Evolutionary conservation across 2,329 filamentous ascomycete species (phyloP).

Genomic region (Leptodontidium sp.): DNA sequence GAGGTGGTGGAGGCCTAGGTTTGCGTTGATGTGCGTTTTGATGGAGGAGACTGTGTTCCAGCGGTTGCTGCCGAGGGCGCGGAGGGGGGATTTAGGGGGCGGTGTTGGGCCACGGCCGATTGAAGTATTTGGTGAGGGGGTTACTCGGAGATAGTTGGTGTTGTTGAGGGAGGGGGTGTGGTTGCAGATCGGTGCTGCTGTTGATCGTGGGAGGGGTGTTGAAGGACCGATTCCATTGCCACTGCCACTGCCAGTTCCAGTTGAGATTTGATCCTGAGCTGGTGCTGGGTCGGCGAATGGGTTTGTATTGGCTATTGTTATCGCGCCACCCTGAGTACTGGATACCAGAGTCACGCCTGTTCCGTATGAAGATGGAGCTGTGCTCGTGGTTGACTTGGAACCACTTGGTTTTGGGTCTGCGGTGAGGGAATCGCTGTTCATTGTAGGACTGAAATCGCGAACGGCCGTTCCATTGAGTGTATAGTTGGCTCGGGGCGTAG

Average conservation of each 20-base stretch:
- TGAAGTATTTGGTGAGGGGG: not conserved
- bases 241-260: not conserved
- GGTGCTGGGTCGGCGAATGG: slow-evolving; percentile 13
- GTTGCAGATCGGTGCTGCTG: not conserved
- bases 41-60: not conserved
- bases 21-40: not conserved
- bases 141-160: not conserved
- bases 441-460: not conserved
- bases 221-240: not conserved
- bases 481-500: not conserved
- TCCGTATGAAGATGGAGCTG: not conserved
- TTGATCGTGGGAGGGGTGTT: not conserved
- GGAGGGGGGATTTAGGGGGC: slow-evolving; percentile 12
- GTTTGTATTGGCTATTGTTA: not conserved
- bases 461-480: not conserved
- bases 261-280: not conserved
- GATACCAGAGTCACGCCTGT: slow-evolving; percentile 4
- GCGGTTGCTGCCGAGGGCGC: not conserved
- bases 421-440: not conserved
- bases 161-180: not conserved
- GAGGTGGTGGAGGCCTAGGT: not conserved
- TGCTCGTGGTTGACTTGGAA: not conserved
- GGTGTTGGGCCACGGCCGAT: slow-evolving; percentile 3
- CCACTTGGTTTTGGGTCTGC: slow-evolving; percentile 2
- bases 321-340: not conserved